Conservation (phyloP, 495 filamentous ascomycete species). For the Aspergillus steynii region DNA sequence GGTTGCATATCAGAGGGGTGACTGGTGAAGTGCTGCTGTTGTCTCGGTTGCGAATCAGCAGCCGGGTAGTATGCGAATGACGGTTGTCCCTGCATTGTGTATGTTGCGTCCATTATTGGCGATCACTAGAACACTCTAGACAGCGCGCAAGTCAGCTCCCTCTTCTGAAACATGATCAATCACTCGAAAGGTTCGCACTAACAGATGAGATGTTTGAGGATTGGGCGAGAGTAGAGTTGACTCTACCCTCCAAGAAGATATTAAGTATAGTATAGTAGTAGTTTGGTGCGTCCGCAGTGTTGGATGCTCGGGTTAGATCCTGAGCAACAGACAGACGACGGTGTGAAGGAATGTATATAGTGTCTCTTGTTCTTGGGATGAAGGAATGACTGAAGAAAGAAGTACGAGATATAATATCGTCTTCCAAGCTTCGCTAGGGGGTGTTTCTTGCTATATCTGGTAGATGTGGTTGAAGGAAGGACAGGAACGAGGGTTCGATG, state of each 20-base stretch:
- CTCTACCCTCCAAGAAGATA: constrained; percentile 20
- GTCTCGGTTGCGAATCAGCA: constrained; percentile 64
- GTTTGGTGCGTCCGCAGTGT: not conserved
- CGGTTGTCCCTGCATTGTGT: constrained; percentile 69
- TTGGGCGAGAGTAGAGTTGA: constrained; percentile 9
- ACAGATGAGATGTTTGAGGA: constrained; percentile 18
- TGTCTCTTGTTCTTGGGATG: constrained; percentile 18
- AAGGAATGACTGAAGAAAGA: constrained; percentile 23
- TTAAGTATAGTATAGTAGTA: constrained; percentile 22
- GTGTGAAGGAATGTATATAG: constrained; percentile 30
- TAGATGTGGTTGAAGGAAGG: constrained; percentile 29
- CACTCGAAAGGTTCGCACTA: constrained; percentile 10
- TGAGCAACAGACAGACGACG: constrained; percentile 9
- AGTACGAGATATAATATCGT: not conserved
- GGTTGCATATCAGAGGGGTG: constrained; percentile 58
- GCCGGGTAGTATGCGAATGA: constrained; percentile 93
- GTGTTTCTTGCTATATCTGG: constrained; percentile 12
- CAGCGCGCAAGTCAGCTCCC: not conserved
- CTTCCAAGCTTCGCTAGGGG: not conserved
- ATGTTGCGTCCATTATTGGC: constrained; percentile 57
- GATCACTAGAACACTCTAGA: constrained; percentile 11
- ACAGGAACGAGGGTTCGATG: constrained; percentile 32
- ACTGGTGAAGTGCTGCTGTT: constrained; percentile 82
- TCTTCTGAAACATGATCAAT: not conserved
- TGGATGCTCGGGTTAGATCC: constrained; percentile 4